Evolutionary conservation across 2,329 filamentous ascomycete species (phyloP).

Genomic region (Monosporascus sp.): DNA sequence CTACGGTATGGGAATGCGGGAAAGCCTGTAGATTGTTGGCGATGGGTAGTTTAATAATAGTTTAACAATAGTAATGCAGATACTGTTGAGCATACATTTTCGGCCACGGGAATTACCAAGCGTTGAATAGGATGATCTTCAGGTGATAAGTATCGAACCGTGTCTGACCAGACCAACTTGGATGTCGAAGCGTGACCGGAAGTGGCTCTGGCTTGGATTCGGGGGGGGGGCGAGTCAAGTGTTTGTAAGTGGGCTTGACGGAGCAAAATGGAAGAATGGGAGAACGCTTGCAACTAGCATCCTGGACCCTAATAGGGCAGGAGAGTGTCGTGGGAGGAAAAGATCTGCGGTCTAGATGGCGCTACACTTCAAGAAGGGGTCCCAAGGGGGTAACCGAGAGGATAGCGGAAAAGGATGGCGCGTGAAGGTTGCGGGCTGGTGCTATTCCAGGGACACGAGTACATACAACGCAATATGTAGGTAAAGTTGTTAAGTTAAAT

Average conservation of each 20-base stretch:
- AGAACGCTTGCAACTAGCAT: not conserved
- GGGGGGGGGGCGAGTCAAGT: not conserved
- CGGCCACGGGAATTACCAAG: not conserved
- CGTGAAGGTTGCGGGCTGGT: not conserved
- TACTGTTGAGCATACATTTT: not conserved
- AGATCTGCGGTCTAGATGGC: slow-evolving; percentile 26
- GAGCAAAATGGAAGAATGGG: slow-evolving; percentile 4
- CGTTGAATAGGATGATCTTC: not conserved
- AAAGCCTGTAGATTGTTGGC: not conserved
- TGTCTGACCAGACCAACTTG: not conserved
- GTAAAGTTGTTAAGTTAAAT: not conserved
- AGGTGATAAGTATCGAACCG: not conserved
- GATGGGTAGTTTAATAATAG: not conserved
- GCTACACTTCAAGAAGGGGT: slow-evolving; percentile 18
- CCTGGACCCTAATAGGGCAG: slow-evolving; percentile 21
- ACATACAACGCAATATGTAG: too few relatives aligned
- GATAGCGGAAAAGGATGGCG: not conserved
- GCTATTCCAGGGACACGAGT: not conserved
- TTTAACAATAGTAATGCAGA: not conserved
- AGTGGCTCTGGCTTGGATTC: not conserved
- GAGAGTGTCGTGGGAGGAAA: slow-evolving; percentile 21
- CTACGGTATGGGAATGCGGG: not conserved
- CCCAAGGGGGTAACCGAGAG: not conserved
- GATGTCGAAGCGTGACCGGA: not conserved
- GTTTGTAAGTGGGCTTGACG: slow-evolving; percentile 1